These are phyloP conservation scores for Blastobotrys parvus DNA, from an alignment of 805 yeast species.

Conservation along the genomic window DNA sequence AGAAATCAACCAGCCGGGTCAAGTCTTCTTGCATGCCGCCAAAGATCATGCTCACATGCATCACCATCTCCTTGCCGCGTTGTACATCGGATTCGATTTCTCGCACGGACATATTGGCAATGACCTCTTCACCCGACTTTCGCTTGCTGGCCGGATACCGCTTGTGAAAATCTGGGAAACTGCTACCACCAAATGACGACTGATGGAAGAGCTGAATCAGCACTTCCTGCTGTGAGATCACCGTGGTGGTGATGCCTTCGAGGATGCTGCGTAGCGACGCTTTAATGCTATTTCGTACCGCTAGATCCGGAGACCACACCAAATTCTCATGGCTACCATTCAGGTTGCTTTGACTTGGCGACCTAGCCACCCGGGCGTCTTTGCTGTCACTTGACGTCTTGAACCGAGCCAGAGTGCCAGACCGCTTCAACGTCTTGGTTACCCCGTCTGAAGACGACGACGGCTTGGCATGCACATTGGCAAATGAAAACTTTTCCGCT, in stretches of 20 bases:
- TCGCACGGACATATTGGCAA: slow-evolving; percentile 26
- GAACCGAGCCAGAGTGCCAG: slow-evolving; percentile 19
- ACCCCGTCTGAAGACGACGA: slow-evolving; percentile 1
- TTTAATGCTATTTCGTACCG: slow-evolving; percentile 5
- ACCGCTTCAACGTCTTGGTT: slow-evolving; percentile 16
- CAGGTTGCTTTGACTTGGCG: not conserved
- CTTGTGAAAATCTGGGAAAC: slow-evolving; percentile 39
- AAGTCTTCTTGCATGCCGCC: slow-evolving; percentile 28
- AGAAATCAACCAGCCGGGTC: slow-evolving; percentile 25
- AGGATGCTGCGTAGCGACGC: slow-evolving; percentile 4
- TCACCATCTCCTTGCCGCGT: slow-evolving; percentile 40
- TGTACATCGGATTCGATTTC: slow-evolving; percentile 39
- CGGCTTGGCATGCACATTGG: slow-evolving; percentile 1
- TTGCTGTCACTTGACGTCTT: slow-evolving; percentile 2
- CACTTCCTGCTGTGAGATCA: slow-evolving; percentile 38
- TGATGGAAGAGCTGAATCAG: slow-evolving; percentile 38
- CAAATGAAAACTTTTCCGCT: slow-evolving; percentile 12
- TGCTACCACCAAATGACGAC: slow-evolving; percentile 30
- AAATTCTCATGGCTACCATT: slow-evolving; percentile 5
- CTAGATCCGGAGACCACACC: slow-evolving; percentile 5
- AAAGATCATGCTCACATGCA: slow-evolving; percentile 41
- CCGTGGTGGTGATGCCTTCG: slow-evolving; percentile 7
- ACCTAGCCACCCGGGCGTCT: not conserved
- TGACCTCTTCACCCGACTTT: slow-evolving; percentile 17
- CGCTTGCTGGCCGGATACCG: slow-evolving; percentile 15